Evolutionary conservation across 2,329 filamentous ascomycete genomes (phyloP), one percentile per base, ranked within the genome.

Genomic region (Reticulascus tulasneorum): DNA sequence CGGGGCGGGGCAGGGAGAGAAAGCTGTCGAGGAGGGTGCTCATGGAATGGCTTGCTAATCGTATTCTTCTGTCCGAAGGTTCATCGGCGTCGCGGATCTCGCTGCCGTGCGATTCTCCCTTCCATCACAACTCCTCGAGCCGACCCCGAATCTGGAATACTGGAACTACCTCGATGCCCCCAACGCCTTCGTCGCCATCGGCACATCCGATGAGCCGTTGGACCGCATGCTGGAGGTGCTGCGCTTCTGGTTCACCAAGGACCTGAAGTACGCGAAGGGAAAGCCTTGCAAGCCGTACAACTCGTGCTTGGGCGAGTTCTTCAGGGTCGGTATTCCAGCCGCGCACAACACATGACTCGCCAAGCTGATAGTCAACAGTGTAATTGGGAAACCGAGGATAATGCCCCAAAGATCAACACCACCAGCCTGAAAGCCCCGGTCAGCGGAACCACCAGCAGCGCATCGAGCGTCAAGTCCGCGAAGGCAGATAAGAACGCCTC

Each of bases 251-350:
- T 94, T 97, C 54, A 97, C 93, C 45, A 98, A 98, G 63, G 93
- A 98, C 62, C 62, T 98, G 62, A 98, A 98, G 77, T 98, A 97
- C 55, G 87, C 94, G 59, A 97, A 97, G 69, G 91, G 91, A 42
- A 94, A 90, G 69, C 93, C 93, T 27, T 97, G 91, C 79, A 98
- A 98, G 65, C 93, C 93, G 9, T 98, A 98, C 69, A 98, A 98
- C 64, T 96, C 90, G 30, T 90, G 89, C 23, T 67, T 98, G 33
- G 93, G 93, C 47, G 93, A 98, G 67, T 98, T 98, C 67, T 98
- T 98, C 67, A 78, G 89, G 66, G 86, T 90, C 69, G 54, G 80
- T 67, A 7, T 33, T 20, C 16, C 9, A 16, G 22, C 19, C 5
- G 13, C 21, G 29, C 13, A 29, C 7, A 9, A 7, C 23, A 18